Percentiles rank a stretch among this genome's conserved stretches.
Conservation (phyloP, 164 flowering plant species). For the Aristolochia contorta region DNA sequence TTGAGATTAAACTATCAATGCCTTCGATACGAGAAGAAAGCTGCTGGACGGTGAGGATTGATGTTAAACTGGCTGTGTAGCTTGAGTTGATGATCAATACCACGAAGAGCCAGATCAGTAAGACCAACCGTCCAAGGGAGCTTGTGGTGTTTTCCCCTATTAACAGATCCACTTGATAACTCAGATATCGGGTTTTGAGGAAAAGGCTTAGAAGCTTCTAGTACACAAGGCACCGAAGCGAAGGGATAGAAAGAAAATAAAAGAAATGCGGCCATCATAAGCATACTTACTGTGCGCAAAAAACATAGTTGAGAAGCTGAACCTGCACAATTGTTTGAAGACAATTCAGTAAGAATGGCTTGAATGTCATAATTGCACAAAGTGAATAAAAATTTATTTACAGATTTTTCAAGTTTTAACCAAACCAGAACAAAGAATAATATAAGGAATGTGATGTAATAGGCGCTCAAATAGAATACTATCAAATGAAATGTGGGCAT, state of each 20-base stretch:
- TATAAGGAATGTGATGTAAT: too few relatives aligned
- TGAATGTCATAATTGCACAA: background rate
- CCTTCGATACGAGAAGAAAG: constrained; percentile 68
- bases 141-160: constrained; percentile 88
- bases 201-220: background rate
- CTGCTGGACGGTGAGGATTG: constrained; percentile 88
- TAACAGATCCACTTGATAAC: constrained; percentile 6
- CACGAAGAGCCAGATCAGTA: constrained; percentile 86
- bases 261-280: background rate
- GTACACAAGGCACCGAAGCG: background rate
- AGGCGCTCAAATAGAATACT: too few relatives aligned
- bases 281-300: constrained; percentile 74
- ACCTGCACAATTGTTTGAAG: constrained; percentile 46
- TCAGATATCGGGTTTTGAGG: background rate
- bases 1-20: constrained; percentile 58
- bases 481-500: too few relatives aligned
- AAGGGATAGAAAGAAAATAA: background rate
- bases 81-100: constrained; percentile 88
- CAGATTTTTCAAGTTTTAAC: background rate
- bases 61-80: constrained; percentile 95
- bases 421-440: too few relatives aligned
- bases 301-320: constrained; percentile 94
- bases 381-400: background rate
- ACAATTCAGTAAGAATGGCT: background rate
- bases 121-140: constrained; percentile 68